phyloP scores from a whole-genome alignment of 192 early-diverging fungal species.

The Funneliformis mosseae region DNA sequence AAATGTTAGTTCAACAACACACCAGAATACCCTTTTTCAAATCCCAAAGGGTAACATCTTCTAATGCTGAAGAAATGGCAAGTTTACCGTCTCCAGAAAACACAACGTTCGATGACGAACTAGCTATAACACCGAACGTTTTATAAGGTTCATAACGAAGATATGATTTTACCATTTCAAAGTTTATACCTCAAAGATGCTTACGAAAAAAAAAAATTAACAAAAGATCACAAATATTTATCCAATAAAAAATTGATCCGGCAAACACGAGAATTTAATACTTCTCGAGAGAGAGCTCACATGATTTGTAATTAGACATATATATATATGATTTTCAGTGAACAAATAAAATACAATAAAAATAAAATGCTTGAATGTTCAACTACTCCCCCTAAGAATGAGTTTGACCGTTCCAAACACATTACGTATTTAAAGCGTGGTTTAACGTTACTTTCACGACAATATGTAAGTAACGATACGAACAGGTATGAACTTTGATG shows the following conservation, averaged over 20 bases:
- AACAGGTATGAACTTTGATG: slow-evolving; percentile 53
- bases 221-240: background rate
- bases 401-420: slow-evolving; percentile 59
- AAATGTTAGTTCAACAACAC: slow-evolving; percentile 6
- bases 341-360: no score
- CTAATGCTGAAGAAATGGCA: slow-evolving; percentile 81
- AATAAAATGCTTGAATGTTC: no score
- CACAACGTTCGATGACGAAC: slow-evolving; percentile 65
- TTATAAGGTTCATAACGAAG: slow-evolving; percentile 78
- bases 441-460: slow-evolving; percentile 71
- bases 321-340: no score
- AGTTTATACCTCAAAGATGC: background rate
- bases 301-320: no score
- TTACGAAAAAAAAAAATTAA: background rate
- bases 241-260: background rate
- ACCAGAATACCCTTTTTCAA: slow-evolving; percentile 77
- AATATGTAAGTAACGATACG: slow-evolving; percentile 71
- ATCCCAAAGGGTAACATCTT: slow-evolving; percentile 85
- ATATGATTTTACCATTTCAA: slow-evolving; percentile 73
- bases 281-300: no score
- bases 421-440: slow-evolving; percentile 72
- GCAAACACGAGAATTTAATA: background rate
- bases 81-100: slow-evolving; percentile 72
- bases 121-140: slow-evolving; percentile 85
- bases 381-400: background rate